phyloP scores from a whole-genome alignment of 176 grass and related monocot genomes.

The Ampelocalamus luodianensis region DNA sequence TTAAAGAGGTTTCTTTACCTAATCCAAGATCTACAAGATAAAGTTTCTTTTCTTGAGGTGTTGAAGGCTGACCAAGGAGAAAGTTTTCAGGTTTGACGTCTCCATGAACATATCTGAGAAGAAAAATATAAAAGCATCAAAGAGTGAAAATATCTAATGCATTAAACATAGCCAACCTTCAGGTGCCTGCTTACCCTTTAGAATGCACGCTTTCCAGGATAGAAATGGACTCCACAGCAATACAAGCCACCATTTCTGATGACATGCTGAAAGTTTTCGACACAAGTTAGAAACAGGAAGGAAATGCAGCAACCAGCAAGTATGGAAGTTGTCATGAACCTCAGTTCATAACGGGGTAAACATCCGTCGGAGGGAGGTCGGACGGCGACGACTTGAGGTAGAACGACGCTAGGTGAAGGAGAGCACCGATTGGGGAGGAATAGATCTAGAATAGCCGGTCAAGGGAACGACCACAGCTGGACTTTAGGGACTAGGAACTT shows the following conservation, averaged over 20 bases:
- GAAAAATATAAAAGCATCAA: constrained; percentile 3
- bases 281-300: constrained; percentile 34
- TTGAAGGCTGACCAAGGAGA: constrained; percentile 82
- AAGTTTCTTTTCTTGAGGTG: constrained; percentile 87
- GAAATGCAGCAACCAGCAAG: not conserved
- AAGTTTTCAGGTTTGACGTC: constrained; percentile 93
- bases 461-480: too few species aligned
- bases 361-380: too few species aligned
- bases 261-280: constrained; percentile 66
- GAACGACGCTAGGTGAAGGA: too few species aligned
- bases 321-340: too few species aligned
- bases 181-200: constrained; percentile 60
- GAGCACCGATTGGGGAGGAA: too few species aligned
- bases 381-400: too few species aligned
- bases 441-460: too few species aligned
- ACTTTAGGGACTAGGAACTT: too few species aligned
- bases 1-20: constrained; percentile 49
- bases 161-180: constrained; percentile 21
- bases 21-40: constrained; percentile 94
- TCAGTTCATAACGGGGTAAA: too few species aligned
- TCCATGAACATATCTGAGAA: constrained; percentile 81
- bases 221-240: constrained; percentile 79
- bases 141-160: not conserved
- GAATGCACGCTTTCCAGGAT: constrained; percentile 89
- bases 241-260: constrained; percentile 88